These are phyloP conservation scores for Rhodamnia argentea DNA, from an alignment of 345 rosid species.

Conservation along the genomic window DNA sequence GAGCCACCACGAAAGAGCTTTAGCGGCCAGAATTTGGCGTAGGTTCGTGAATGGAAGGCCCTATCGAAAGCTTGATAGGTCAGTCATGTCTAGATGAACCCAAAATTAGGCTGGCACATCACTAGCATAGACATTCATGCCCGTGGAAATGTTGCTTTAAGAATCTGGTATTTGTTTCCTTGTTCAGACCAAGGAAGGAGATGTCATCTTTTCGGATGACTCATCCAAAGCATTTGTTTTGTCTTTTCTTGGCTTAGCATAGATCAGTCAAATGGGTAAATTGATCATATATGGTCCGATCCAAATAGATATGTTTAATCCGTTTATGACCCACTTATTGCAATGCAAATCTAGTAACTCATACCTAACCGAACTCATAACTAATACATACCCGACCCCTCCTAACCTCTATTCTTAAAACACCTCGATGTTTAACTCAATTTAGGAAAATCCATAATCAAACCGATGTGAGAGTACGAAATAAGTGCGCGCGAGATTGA, in stretches of 20 bases:
- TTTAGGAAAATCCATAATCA: too few relatives aligned
- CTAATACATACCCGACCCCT: too few relatives aligned
- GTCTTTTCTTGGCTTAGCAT: neutral
- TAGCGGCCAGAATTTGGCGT: neutral
- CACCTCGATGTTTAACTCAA: too few relatives aligned
- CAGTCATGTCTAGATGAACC: neutral
- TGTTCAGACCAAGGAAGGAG: neutral
- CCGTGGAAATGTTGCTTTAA: neutral
- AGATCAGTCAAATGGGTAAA: too few relatives aligned
- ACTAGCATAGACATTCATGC: neutral
- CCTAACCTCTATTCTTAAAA: too few relatives aligned
- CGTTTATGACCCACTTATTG: too few relatives aligned
- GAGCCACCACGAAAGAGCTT: neutral
- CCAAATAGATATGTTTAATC: too few relatives aligned
- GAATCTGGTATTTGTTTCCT: neutral
- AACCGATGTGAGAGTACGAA: too few relatives aligned
- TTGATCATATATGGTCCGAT: too few relatives aligned
- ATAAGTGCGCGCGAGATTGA: too few relatives aligned
- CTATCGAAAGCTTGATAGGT: neutral
- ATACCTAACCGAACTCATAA: too few relatives aligned
- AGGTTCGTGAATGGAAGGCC: neutral
- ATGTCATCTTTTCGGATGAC: neutral
- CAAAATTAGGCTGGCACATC: neutral
- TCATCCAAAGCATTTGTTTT: neutral
- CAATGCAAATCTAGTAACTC: too few relatives aligned